Base-by-base conservation (phyloP, 208 protist genomes). In the Phytomonas sp. region DNA sequence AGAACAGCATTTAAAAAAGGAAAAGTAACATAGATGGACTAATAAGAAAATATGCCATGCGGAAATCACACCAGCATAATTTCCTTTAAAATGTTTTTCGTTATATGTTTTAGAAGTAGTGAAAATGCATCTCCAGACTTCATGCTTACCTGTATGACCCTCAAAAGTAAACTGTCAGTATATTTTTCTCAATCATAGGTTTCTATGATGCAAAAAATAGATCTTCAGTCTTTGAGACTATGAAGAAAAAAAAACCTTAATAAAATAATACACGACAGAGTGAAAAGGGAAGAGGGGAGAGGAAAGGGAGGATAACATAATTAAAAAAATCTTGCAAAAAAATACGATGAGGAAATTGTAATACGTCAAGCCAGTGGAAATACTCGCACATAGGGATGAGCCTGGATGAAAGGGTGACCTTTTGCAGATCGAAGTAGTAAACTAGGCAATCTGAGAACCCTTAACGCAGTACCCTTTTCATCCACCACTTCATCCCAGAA, bases 401-500 rank as follows among this genome's bases (percentile, higher is more conserved):
- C 68, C 63, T 76, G 66, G 5, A 81, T 63, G 65, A 91, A 80
- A 8, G 76, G 73, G 36, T 87, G 84, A 66, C 67, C 67, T 6
- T 60, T 65, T 1, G 81, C 76, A 0, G 63, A 74, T 0, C 71
- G 73, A 4, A 80, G 64, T 2, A 86, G 69, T 10, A 70, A 16
- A 33, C 31, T 67, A 4, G 84, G 87, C n/a, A 90, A 12, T 12
- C 71, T 33, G 37, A 91, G 37, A 1, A 66, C 60, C 30, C 32
- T 69, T 59, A 81, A 45, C 0, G 68, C 14, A 0, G 69, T 31
- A 12, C 29, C 36, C 11, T 34, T 49, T 49, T 49, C 40, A 49
- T 49, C 11, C 40, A 19, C 60, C 61, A 83, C 63, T 63, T 86
- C 78, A 7, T 87, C 78, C 59, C 79, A 49, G 16, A 93, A 76